Evolutionary conservation across 139 green algal genomes (phyloP), one percentile per base, ranked within the genome.

Genomic region (Spirogloea muscicola): DNA sequence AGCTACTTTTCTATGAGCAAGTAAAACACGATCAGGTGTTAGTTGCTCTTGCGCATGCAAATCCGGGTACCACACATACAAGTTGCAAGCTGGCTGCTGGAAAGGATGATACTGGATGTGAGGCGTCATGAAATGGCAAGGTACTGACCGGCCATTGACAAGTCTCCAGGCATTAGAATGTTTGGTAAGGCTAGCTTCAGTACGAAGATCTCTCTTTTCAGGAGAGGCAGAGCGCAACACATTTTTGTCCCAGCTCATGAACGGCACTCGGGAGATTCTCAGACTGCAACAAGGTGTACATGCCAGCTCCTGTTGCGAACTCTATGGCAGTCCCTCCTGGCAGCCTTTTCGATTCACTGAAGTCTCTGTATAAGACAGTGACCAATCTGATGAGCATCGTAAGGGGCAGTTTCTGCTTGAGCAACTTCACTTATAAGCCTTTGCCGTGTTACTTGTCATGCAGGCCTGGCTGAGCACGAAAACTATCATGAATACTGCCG

Each of bases 401-500:
- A n/a, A n/a, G n/a, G n/a, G n/a, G n/a, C n/a, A n/a, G n/a, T n/a
- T n/a, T n/a, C n/a, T n/a, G n/a, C n/a, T n/a, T n/a, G n/a, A n/a
- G n/a, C n/a, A n/a, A n/a, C n/a, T n/a, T n/a, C n/a, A n/a, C n/a
- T n/a, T n/a, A n/a, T n/a, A n/a, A n/a, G n/a, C n/a, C n/a, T n/a
- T n/a, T n/a, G n/a, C 41, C 57, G 27, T 64, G 18, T 31, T 36
- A 34, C 57, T 27, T 1, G 40, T 18, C 57, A 64, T 49, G 65
- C 75, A 82, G 91, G 91, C 2, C 86, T 98, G 43, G 59, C 72
- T 0, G 84, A 96, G 70, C 92, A 97, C 72, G 82, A 85, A 49
- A 98, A 97, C 83, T 98, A 96, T 82, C 92, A 98, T 76, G 91
- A 96, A 79, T 93, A 96, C 76, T 98, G 94, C 84, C 82, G 92